Evolutionary conservation across 2,329 filamentous ascomycete species (phyloP).

Genomic region (Fusarium xyrophilum): DNA sequence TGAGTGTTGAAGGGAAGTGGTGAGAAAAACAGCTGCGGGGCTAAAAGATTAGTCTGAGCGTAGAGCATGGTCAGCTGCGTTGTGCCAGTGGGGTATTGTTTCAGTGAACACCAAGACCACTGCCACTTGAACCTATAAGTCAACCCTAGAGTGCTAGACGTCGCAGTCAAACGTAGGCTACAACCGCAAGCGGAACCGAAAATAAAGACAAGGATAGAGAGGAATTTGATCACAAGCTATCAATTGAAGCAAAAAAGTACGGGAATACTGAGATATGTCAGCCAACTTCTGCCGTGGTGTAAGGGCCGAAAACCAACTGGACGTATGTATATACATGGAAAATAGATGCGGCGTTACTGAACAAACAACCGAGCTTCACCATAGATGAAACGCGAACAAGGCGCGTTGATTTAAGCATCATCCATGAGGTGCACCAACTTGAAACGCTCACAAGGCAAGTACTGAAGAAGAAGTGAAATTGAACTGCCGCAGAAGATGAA

Average conservation of each 20-base stretch:
- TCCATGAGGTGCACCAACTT: no score
- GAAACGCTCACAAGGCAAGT: neutral
- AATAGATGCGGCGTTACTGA: no score
- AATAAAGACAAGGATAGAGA: no score
- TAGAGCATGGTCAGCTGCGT: no score
- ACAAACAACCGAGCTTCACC: no score
- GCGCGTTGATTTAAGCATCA: no score
- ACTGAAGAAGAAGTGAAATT: neutral
- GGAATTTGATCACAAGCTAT: no score
- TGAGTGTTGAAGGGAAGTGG: neutral
- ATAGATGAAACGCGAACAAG: no score
- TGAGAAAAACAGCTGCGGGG: neutral
- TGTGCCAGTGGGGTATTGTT: neutral
- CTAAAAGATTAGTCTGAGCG: neutral
- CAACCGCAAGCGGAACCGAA: neutral
- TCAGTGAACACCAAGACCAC: neutral
- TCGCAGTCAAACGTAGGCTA: neutral
- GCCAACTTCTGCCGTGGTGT: neutral
- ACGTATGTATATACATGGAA: neutral
- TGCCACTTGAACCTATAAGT: neutral
- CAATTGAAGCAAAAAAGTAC: neutral
- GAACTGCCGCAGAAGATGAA: neutral
- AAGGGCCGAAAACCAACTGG: neutral
- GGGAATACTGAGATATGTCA: neutral
- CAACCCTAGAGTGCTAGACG: accelerated